Base-by-base conservation (phyloP, 2,329 filamentous ascomycete genomes). In the Cladosporium phlei region DNA sequence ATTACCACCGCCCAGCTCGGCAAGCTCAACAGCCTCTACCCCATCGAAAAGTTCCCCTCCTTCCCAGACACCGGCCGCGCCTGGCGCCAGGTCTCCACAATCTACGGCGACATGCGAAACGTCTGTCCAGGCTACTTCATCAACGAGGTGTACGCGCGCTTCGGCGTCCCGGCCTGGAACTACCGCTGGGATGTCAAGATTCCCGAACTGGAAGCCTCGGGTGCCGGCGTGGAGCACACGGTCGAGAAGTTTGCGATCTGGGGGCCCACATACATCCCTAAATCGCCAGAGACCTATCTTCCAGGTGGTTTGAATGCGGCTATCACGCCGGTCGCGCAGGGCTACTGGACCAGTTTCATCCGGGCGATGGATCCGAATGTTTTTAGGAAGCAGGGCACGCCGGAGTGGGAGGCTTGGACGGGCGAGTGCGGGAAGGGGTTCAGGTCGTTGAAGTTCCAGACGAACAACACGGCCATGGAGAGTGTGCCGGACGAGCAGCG, bases 311-410 rank as follows among this genome's bases (percentile, higher is more conserved):
- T 65, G 11, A 88, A 88, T 53, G 73, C 68, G 1, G 59, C 60
- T 0, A 79, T 85, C 5, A 72, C 84, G 1, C 70, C 77, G 0
- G 66, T 84, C 0, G 75, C 85, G 22, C 82, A 87, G 58, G 75
- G 72, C 0, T 90, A 88, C 63, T 89, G 84, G 83, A 78, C 80
- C 1, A 86, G 80, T 53, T 90, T 90, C 59, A 80, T 90, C 50
- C 68, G 76, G 20, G 72, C 71, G 0, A 73, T 79, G 29, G 71
- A 89, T 61, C 86, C 86, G 0, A 89, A 89, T 59, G 69, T 55
- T 12, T 65, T 72, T 46, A 70, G 77, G 7, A 52, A 64, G 34
- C 30, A 52, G 0, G 73, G 70, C 0, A 69, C 69, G 32, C 76
- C 78, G 2, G 63, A 64, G 45, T 84, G 80, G 80, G 40, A 44